Evolutionary conservation across 768 basidiomycete genomes (phyloP).

Genomic region (Tricholoma bakamatsutake): DNA sequence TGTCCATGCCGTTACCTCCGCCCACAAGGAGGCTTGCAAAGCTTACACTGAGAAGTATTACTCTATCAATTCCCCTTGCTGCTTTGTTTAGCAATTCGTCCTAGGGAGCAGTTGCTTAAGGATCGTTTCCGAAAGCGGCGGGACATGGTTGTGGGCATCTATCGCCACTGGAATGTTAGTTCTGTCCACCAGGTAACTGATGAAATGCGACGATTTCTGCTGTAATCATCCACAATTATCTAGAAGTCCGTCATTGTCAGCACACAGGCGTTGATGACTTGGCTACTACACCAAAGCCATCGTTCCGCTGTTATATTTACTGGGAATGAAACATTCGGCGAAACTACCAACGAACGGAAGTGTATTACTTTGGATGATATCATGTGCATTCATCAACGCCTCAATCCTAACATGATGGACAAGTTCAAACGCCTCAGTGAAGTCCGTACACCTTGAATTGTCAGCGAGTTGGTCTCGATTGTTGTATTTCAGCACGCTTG

Average conservation of each 20-base stretch:
- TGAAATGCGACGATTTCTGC: not conserved
- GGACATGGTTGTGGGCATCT: conserved; percentile 52
- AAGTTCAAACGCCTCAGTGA: conserved; percentile 65
- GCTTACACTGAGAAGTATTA: conserved; percentile 41
- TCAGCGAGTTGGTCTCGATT: not conserved
- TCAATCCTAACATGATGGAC: conserved; percentile 54
- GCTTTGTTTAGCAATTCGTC: conserved; percentile 1
- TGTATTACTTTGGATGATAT: conserved; percentile 40
- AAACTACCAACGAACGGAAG: conserved; percentile 12
- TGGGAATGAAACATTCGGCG: conserved; percentile 1
- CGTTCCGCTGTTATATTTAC: conserved; percentile 16
- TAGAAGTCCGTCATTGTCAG: conserved; percentile 56
- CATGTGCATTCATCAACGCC: conserved; percentile 52
- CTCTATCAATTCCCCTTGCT: not conserved
- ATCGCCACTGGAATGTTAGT: conserved; percentile 52
- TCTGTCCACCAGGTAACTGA: conserved; percentile 41
- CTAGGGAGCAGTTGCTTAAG: conserved; percentile 39
- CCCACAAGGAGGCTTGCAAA: conserved; percentile 49
- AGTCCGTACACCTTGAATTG: conserved; percentile 28
- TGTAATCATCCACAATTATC: not conserved
- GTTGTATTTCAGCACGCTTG: conserved; percentile 34
- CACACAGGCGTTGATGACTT: conserved; percentile 52
- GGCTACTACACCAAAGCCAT: conserved; percentile 44
- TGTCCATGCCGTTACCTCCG: conserved; percentile 48
- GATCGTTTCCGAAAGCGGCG: conserved; percentile 45